phyloP scores from a whole-genome alignment of 345 rosid species.

The Melastoma malabathricum region DNA sequence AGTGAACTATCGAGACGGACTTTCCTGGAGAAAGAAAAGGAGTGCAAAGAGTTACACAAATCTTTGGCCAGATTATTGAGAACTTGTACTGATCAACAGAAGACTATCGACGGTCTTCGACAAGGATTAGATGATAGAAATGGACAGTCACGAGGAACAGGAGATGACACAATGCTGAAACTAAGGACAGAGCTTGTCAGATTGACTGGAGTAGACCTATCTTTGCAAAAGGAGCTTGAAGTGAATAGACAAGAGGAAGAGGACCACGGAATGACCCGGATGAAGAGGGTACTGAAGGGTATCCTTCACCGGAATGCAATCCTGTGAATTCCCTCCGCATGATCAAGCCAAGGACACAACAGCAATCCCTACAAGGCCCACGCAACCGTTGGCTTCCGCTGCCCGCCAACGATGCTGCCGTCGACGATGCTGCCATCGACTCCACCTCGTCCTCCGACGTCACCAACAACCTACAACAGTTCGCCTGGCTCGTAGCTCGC shows the following conservation, averaged over 20 bases:
- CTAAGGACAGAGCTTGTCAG: conserved; percentile 79
- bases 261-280: too few relatives aligned
- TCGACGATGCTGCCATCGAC: too few relatives aligned
- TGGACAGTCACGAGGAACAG: conserved; percentile 29
- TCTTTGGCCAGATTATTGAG: conserved; percentile 52
- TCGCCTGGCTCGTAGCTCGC: too few relatives aligned
- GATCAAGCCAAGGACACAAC: too few relatives aligned
- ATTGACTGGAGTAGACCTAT: conserved; percentile 68
- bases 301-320: too few relatives aligned
- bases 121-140: conserved; percentile 35
- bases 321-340: too few relatives aligned
- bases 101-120: conserved; percentile 65
- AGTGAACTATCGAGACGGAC: conserved; percentile 39
- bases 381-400: too few relatives aligned
- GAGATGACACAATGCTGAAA: conserved; percentile 31
- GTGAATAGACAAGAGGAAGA: conserved; percentile 48
- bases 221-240: conserved; percentile 66
- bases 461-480: too few relatives aligned
- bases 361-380: too few relatives aligned
- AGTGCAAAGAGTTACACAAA: conserved; percentile 79
- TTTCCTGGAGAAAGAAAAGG: conserved; percentile 77
- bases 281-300: too few relatives aligned
- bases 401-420: too few relatives aligned
- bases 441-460: too few relatives aligned
- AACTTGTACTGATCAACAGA: conserved; percentile 76